Conservation (phyloP, 306 rosid species). For the Quercus mongolica region DNA sequence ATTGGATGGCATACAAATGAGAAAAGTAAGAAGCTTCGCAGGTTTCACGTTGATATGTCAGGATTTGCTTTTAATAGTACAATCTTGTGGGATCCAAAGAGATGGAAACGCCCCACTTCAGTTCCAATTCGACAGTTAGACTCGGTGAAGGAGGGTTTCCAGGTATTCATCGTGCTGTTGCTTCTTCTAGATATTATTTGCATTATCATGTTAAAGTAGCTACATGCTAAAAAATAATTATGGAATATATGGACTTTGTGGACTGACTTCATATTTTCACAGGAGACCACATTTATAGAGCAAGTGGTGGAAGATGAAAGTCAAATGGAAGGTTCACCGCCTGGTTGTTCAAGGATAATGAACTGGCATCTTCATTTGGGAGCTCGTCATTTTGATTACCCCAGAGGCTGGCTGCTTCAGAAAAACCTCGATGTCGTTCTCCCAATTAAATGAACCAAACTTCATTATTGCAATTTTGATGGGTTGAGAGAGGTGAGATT, state of each 20-base stretch:
- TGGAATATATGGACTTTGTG: conserved; percentile 13
- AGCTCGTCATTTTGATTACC: conserved; percentile 50
- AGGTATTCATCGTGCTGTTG: conserved; percentile 43
- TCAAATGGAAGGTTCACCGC: conserved; percentile 80
- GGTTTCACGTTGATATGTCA: conserved; percentile 99
- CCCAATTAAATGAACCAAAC: conserved; percentile 49
- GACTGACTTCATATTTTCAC: conserved; percentile 23
- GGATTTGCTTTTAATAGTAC: conserved; percentile 99
- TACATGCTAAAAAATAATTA: background rate
- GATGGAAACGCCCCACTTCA: conserved; percentile 75
- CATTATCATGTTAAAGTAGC: conserved; percentile 9
- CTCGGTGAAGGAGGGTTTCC: conserved; percentile 95
- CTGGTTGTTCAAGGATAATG: conserved; percentile 69
- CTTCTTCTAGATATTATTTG: conserved; percentile 10
- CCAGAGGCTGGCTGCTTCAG: conserved; percentile 80
- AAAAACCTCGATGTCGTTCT: conserved; percentile 67
- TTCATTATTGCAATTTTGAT: conserved; percentile 30
- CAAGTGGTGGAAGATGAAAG: conserved; percentile 90
- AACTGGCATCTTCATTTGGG: conserved; percentile 97
- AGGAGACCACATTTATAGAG: conserved; percentile 94
- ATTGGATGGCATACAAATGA: conserved; percentile 97
- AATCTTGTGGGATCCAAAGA: conserved; percentile 92
- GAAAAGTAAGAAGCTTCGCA: conserved; percentile 79
- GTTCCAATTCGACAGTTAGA: conserved; percentile 73
- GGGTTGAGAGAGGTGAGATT: conserved; percentile 59